phyloP scores from a whole-genome alignment of 1,284 basidiomycete species.

The Cryptococcus hybrid region DNA sequence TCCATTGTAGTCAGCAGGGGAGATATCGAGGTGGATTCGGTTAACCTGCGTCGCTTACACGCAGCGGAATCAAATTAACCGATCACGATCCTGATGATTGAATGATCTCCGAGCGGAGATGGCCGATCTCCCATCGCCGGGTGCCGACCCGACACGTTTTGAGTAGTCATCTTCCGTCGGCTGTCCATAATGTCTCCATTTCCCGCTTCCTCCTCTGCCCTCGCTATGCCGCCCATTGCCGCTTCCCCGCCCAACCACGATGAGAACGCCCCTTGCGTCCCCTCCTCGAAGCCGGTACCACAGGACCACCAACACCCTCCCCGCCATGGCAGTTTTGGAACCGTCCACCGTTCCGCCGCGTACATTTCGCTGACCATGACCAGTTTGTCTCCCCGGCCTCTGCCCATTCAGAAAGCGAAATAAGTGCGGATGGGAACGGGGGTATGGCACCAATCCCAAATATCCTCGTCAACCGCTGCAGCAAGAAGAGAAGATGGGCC shows the following conservation, averaged over 20 bases:
- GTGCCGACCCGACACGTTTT: too few relatives aligned
- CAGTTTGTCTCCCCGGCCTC: not conserved
- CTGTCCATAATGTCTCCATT: too few relatives aligned
- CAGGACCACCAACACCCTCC: not conserved
- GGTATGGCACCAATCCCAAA: not conserved
- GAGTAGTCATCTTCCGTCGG: too few relatives aligned
- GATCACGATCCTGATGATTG: too few relatives aligned
- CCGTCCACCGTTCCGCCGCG: constrained; percentile 11
- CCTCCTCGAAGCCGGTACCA: constrained; percentile 1
- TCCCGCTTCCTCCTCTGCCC: not conserved
- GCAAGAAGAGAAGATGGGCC: constrained; percentile 2
- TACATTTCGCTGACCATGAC: constrained; percentile 9
- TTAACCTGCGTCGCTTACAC: too few relatives aligned
- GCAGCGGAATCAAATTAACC: too few relatives aligned
- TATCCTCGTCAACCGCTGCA: not conserved
- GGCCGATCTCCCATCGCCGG: too few relatives aligned
- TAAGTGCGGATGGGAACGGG: not conserved
- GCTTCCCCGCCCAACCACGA: not conserved
- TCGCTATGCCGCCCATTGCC: not conserved
- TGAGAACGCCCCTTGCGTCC: constrained; percentile 3
- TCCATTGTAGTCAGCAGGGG: too few relatives aligned
- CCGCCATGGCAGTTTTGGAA: constrained; percentile 19
- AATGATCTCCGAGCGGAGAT: too few relatives aligned
- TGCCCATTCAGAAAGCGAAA: not conserved
- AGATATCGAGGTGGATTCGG: too few relatives aligned